Base-by-base conservation (phyloP, 805 yeast species). In the Wickerhamiella brachini region DNA sequence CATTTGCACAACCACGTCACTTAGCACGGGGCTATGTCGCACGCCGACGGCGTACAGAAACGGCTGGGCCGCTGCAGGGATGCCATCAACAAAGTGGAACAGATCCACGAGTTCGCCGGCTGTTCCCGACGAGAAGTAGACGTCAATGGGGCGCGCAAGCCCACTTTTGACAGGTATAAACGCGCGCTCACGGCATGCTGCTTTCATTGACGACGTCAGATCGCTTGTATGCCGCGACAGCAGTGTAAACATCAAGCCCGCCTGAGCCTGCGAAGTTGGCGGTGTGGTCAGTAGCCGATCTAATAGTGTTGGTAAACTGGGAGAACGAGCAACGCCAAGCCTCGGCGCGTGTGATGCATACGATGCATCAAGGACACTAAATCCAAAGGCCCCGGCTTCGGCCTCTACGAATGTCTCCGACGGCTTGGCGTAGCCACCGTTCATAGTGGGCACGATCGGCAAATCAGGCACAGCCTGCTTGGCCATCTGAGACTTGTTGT, bases 1-100 rank as follows among this genome's bases (percentile, higher is more conserved):
- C 1, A 60, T 55, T 15, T 57, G 51, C 18, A 49, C 48, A 2
- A 65, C 68, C 5, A 67, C 54, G 48, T 69, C 70, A 1, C 51
- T 31, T 2, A 61, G 48, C n/a, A 56, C 57, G 1, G 72, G 73
- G 38, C 57, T 54, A 20, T 61, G 60, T 3, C 67, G 52, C 2
- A 68, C 65, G 1, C 72, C 71, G 15, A 68, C 52, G 5, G 49
- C 50, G 13, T 49, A 49, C 26, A 69, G 53, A 51, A 69, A 69
- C 1, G 68, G 65, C 20, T 37, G 41, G 15, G 48, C 49, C 4
- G 68, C 57, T 52, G 13, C 12, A 6, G 23, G 50, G 12, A 38
- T 49, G 34, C 53, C 54, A 12, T 48, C 18, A 1, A 57, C 48
- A 6, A 55, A 52, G 10, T 13, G 21, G 21, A 59, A 51, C 15